Evolutionary conservation across 2,329 filamentous ascomycete genomes (phyloP), one percentile per base, ranked within the genome.

Genomic region (Diaporthe sp.): DNA sequence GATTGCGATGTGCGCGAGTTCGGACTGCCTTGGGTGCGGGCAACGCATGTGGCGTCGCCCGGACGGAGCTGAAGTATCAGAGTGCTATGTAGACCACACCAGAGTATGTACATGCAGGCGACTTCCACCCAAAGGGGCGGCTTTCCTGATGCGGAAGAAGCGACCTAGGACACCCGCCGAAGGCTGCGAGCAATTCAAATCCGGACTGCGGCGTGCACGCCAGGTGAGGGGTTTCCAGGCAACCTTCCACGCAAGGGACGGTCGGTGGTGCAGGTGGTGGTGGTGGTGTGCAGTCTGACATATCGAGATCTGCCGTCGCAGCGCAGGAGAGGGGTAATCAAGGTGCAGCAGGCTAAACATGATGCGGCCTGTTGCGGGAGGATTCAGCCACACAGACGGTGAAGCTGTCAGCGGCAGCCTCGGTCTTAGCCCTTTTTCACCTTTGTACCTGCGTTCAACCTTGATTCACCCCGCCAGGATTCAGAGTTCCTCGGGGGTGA

Each of bases 371-470:
- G 33, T 22, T 35, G 61, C 61, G 45, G 45, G 28, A 67, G 64
- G 61, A 68, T 54, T 54, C 33, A 54, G 47, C 64, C 64, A 54
- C 64, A 40, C 64, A 54, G 64, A 68, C 64, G 47, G 64, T 68
- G 64, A 67, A 67, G 30, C 64, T 67, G 64, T 67, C 64, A 67
- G 64, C 64, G 64, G 45, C 64, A 67, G 64, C 64, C 64, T 67
- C 64, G 64, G 45, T 17, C 30, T 67, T 50, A 4, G 6, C 15
- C 25, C 4, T 22, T 38, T n/a, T 9, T 33, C 1, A 22, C 54
- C 54, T n/a, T 35, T 35, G 30, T 30, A 25, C 47, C 25, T 64
- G 25, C 25, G 17, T 64, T 15, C 40, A 38, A 38, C 10, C 33
- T 38, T n/a, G 33, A 3, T 22, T 57, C 3, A 5, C 1, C 30